Base-by-base conservation (phyloP, 2,329 filamentous ascomycete species). In the Fusarium sp. region DNA sequence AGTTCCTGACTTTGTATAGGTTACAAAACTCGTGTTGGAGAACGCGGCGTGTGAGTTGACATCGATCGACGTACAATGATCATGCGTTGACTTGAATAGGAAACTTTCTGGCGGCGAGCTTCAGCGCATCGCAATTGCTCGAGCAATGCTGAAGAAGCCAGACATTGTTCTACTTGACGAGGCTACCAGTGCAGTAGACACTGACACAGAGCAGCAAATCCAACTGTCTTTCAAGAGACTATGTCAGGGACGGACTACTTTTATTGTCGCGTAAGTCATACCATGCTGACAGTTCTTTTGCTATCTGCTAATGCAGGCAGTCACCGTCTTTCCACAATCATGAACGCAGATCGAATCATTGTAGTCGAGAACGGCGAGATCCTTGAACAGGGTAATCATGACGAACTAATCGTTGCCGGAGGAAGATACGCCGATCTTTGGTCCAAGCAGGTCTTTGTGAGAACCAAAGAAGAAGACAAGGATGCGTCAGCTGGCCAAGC, bases 161-260 rank as follows among this genome's bases (percentile, higher is more conserved):
- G 88, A 92, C 56, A 89, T 94, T 62, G 87, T 95, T 11, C 84
- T 95, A 39, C 84, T 95, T 1, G 92, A 95, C 68, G 92, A 94
- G 77, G 90, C 92, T 2, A 94, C 93, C 6, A 93, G 90, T 37
- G 89, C 92, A 8, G 89, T 95, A 59, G 89, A 93, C 63, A 90
- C 89, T 0, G 87, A 89, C 33, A 91, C 88, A 2, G 89, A 91
- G 75, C 86, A 88, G 56, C 86, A 88, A 68, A 91, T 91, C 45
- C 89, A 91, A 70, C 81, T 85, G 32, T 89, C 88, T 0, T 83
- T 91, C 53, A 80, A 80, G 58, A 81, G 81, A 49, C 80, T 90
- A 9, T 89, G 87, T 64, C 79, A 85, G 60, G 86, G 84, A 3
- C 86, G 88, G 23, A 91, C 89, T 3, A 91, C 88, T 0, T 89